These are phyloP conservation scores for Vararia minispora DNA, from an alignment of 768 basidiomycete genomes.

Conservation along the genomic window DNA sequence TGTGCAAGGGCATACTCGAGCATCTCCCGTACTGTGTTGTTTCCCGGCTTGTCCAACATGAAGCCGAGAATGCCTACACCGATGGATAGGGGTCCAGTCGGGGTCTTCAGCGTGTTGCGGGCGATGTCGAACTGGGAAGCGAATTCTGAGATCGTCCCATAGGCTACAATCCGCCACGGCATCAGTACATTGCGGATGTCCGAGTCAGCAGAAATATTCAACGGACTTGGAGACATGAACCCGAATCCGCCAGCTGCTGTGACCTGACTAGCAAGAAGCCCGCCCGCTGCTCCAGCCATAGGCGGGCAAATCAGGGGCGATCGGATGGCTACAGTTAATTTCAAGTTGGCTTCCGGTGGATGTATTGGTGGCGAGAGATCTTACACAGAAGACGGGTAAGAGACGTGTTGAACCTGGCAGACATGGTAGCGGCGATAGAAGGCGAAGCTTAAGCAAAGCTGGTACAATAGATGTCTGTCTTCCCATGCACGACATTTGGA, in stretches of 20 bases:
- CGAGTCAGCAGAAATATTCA: neutral
- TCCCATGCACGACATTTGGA: no score
- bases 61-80: constrained; percentile 72
- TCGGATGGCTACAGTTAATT: constrained; percentile 30
- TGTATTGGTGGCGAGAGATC: constrained; percentile 6
- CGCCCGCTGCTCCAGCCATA: constrained; percentile 65
- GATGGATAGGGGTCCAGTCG: constrained; percentile 31
- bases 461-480: no score
- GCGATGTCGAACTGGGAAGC: constrained; percentile 41
- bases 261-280: constrained; percentile 37
- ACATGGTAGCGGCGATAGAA: no score
- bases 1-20: constrained; percentile 41
- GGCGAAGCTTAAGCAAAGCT: no score
- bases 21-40: constrained; percentile 27
- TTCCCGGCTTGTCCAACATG: constrained; percentile 44
- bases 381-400: constrained; percentile 43
- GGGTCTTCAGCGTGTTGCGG: constrained; percentile 28
- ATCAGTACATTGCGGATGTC: constrained; percentile 1
- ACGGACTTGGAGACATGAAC: constrained; percentile 53
- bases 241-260: constrained; percentile 65
- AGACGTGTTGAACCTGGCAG: constrained; percentile 30
- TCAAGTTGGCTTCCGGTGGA: constrained; percentile 1
- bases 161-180: constrained; percentile 27
- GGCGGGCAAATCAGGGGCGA: constrained; percentile 54
- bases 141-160: constrained; percentile 32